These are phyloP conservation scores for Corrigiola litoralis DNA, from an alignment of 179 eudicot genomes.

Conservation along the genomic window DNA sequence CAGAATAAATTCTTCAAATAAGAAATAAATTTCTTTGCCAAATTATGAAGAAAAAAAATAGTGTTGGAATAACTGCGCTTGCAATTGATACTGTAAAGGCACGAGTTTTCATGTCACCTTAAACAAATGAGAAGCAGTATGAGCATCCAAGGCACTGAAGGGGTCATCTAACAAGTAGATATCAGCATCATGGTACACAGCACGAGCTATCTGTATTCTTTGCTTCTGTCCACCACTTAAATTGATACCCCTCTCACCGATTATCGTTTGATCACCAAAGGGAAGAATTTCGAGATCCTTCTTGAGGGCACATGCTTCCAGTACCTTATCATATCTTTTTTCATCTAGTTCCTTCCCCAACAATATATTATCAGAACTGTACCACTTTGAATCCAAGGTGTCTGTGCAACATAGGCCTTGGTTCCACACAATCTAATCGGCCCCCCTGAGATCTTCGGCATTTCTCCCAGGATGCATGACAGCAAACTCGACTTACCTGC, in stretches of 20 bases:
- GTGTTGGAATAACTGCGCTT: too few species aligned
- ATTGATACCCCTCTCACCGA: slow-evolving; percentile 72
- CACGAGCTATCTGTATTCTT: slow-evolving; percentile 57
- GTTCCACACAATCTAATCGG: slow-evolving; percentile 31
- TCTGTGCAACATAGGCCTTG: slow-evolving; percentile 61
- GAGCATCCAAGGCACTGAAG: slow-evolving; percentile 64
- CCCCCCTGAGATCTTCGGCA: slow-evolving; percentile 46
- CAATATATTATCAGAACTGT: slow-evolving; percentile 58
- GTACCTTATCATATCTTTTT: slow-evolving; percentile 42
- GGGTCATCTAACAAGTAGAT: slow-evolving; percentile 63
- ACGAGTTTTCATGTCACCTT: not conserved
- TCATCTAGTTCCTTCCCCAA: slow-evolving; percentile 52
- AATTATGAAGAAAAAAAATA: too few species aligned
- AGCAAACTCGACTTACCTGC: slow-evolving; percentile 64
- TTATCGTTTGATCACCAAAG: slow-evolving; percentile 59
- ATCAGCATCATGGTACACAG: slow-evolving; percentile 59
- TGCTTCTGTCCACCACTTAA: slow-evolving; percentile 80
- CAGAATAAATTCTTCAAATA: not conserved
- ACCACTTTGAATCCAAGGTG: slow-evolving; percentile 71
- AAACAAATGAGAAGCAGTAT: slow-evolving; percentile 49
- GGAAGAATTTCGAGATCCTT: slow-evolving; percentile 58
- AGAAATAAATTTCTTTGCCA: too few species aligned
- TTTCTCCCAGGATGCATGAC: slow-evolving; percentile 49
- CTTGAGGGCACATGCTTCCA: slow-evolving; percentile 47
- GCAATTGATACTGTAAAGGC: too few species aligned